Base-by-base conservation (phyloP, 179 eudicot species). In the Silene noctiflora region DNA sequence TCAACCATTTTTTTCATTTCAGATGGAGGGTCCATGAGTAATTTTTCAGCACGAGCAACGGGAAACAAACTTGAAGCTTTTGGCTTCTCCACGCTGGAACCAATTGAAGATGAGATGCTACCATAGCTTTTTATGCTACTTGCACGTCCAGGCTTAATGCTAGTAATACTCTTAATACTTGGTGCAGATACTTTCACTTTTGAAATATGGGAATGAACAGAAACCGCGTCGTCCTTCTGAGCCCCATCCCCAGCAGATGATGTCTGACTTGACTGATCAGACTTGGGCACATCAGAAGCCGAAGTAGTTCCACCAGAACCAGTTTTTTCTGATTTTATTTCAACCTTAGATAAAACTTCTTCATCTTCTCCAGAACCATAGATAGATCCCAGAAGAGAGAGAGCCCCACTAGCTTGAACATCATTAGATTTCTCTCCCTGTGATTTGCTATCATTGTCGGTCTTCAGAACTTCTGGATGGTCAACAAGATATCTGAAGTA, bases 311-410 rank as follows among this genome's bases (percentile, higher is more conserved):
- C 85, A 72, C 20, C 83, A 66, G 85, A 72, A 71, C 70, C 75
- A 44, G 10, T 75, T 75, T 71, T 81, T 76, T 75, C 76, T 62
- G 87, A 59, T 63, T 76, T 86, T 59, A 24, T 67, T 53, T 67
- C 75, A 77, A 69, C 77, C 73, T 81, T 88, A 61, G 64, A 75
- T 63, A 74, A 80, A 65, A 16, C 86, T 73, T 95, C 99, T 71
- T 95, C 98, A 67, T 93, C 98, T 67, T 95, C 99, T 20, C 88
- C 96, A 58, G 90, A 80, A 11, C 93, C 99, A 88, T 95, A 95
- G 14, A 89, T 75, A 42, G 98, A 91, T 79, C 97, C 97, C 78
- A 95, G 91, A 82, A 95, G 83, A 74, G 96, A 91, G 71, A 95
- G 88, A 17, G 99, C 94, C 60, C 93, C 93, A 66, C 84, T 86